A percentile compares a stretch with the other conserved stretches of the same genome.
phyloP scores from a whole-genome alignment of 768 basidiomycete genomes.

The Mycena venus region DNA sequence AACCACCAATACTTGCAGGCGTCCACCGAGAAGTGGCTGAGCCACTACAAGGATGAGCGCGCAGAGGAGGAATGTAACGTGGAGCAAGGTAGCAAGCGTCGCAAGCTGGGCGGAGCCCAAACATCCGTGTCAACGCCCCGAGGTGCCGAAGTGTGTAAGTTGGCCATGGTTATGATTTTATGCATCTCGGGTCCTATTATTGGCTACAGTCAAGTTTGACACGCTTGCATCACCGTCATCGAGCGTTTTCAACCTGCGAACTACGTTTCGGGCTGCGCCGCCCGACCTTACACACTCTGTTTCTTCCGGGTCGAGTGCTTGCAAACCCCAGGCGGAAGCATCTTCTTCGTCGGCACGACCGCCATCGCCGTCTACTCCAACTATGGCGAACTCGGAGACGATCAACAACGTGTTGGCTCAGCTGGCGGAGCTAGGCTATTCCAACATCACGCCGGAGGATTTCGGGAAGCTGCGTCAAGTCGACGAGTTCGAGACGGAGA shows the following conservation, averaged over 20 bases:
- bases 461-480: slow-evolving; percentile 47
- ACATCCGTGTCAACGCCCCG: background rate
- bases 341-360: background rate
- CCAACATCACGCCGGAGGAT: slow-evolving; percentile 43
- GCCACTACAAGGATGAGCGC: slow-evolving; percentile 47
- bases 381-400: slow-evolving; percentile 22
- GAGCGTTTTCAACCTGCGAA: slow-evolving; percentile 3
- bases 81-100: slow-evolving; percentile 21
- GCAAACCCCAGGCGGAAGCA: background rate
- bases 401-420: slow-evolving; percentile 39
- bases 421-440: slow-evolving; percentile 48
- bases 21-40: slow-evolving; percentile 48
- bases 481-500: slow-evolving; percentile 57
- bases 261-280: no score
- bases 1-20: slow-evolving; percentile 50
- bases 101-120: slow-evolving; percentile 8
- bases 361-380: background rate
- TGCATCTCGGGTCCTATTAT: background rate
- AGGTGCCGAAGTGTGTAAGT: slow-evolving; percentile 12
- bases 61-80: slow-evolving; percentile 31
- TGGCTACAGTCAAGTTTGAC: slow-evolving; percentile 22
- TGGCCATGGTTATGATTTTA: background rate
- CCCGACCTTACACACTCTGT: background rate
- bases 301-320: background rate
- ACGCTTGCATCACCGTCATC: background rate